Evolutionary conservation across 2,329 filamentous ascomycete species (phyloP), one percentile per base, ranked within the genome.

Genomic region (Botrytis medusae): DNA sequence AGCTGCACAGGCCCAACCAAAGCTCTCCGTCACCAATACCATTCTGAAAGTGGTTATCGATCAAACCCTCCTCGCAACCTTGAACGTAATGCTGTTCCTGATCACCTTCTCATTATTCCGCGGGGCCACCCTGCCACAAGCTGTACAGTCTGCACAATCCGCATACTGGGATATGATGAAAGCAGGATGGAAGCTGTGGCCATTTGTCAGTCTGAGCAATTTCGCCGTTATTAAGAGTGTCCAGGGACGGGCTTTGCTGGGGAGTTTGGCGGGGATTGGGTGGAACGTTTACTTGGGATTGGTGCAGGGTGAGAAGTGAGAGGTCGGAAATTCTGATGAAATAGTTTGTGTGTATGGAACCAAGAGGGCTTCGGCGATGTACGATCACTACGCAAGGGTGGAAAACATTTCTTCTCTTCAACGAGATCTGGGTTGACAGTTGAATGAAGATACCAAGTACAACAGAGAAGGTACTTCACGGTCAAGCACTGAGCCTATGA

Each of bases 261-360:
- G 90, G n/a, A 89, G 90, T 76, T 81, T 91, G 69, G 92, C 91
- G 29, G 92, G 93, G 8, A 85, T 95, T 37, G 86, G 85, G 22
- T 95, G 93, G 93, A 90, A 91, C 0, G 85, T 94, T 60, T 95
- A 93, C 81, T 84, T 95, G 82, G 93, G 91, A 79, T 83, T 94
- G 78, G 82, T 89, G 76, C 86, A 86, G 54, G 84, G 82, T 37
- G 76, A 32, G 25, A 68, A 72, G 37, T 46, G 42, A 70, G 12
- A 18, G n/a, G 51, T 57, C 40, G 6, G 20, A 61, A 16, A n/a
- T 61, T 4, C 22, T 1, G 22, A 18, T 46, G n/a, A 29, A 12
- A 2, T 25, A 22, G 12, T 16, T 37, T 40, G 9, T 16, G 20
- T 16, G 37, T 14, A 7, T 37, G 25, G 20, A 14, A 32, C 16